Conservation (phyloP, 192 early-diverging fungal genomes). For the Pilobolus umbonatus region DNA sequence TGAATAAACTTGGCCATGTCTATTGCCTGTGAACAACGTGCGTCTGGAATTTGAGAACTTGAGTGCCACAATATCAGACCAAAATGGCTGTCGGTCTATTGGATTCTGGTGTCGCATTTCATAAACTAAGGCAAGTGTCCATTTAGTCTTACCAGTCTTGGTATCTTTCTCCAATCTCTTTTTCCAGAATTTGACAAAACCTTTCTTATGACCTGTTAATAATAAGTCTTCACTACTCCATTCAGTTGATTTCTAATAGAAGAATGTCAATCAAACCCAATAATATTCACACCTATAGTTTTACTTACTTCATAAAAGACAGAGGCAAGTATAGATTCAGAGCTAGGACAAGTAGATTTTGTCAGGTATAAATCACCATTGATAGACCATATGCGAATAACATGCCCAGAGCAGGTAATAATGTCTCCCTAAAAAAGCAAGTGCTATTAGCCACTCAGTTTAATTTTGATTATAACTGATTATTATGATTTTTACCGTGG, state of each 20-base stretch:
- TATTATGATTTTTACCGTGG: slow-evolving; percentile 40
- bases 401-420: slow-evolving; percentile 51
- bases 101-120: slow-evolving; percentile 40
- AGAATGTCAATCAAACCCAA: neutral
- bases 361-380: slow-evolving; percentile 59
- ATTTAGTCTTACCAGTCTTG: slow-evolving; percentile 29
- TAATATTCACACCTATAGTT: neutral
- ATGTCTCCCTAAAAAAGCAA: slow-evolving; percentile 48
- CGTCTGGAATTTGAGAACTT: slow-evolving; percentile 36
- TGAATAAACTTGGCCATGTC: slow-evolving; percentile 39
- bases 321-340: slow-evolving; percentile 50
- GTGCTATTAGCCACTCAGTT: neutral
- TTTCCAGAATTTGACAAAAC: slow-evolving; percentile 41
- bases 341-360: slow-evolving; percentile 42
- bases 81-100: slow-evolving; percentile 16
- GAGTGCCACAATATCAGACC: slow-evolving; percentile 38
- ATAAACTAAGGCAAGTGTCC: slow-evolving; percentile 32
- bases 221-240: slow-evolving; percentile 46
- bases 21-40: slow-evolving; percentile 48
- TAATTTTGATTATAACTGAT: neutral
- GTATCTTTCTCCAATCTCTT: slow-evolving; percentile 15
- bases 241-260: slow-evolving; percentile 28
- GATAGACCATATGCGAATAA: slow-evolving; percentile 56
- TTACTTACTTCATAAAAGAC: slow-evolving; percentile 44
- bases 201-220: slow-evolving; percentile 56